Base-by-base conservation (phyloP, 2,329 filamentous ascomycete genomes). In the Aureobasidium sp. region DNA sequence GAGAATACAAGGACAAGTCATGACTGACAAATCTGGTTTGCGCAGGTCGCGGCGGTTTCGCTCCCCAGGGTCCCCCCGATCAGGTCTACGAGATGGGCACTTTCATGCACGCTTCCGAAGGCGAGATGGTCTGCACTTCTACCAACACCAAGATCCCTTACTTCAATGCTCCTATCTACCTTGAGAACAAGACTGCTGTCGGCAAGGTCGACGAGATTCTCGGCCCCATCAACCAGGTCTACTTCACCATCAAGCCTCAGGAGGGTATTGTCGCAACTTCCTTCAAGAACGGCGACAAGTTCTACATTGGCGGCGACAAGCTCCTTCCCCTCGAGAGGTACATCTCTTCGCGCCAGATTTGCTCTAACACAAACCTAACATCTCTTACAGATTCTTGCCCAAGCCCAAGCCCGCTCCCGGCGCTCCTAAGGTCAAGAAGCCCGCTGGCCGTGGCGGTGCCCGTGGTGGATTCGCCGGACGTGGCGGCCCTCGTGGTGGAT, bases 181-280 rank as follows among this genome's bases (percentile, higher is more conserved):
- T 97, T 71, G 93, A 97, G 84, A 99, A 97, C 83, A 99, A 97
- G 57, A 47, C 63, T 46, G 56, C 65, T 34, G 70, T 99, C 75
- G 94, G 94, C 76, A 97, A 97, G 80, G 89, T 99, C 74, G 94
- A 99, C 79, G 94, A 99, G 80, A 89, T 99, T 69, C 87, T 99
- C 69, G 94, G 94, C 63, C 93, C 94, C 66, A 90, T 99, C 78
- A 97, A 96, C 83, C 89, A 97, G 78, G 90, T 97, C 71, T 96
- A 89, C 82, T 99, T 99, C 83, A 97, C 93, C 71, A 89, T 99
- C 77, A 97, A 97, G 81, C 92, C 93, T 61, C 87, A 91, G 74
- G 93, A 97, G 75, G 94, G 94, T 70, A 97, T 99, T 75, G 89
- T 96, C 77, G 92, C 94, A 65, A 85, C 87, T 64, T 94, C 89